Evolutionary conservation across 2,329 filamentous ascomycete species (phyloP).

Genomic region (Triangularia setosa): DNA sequence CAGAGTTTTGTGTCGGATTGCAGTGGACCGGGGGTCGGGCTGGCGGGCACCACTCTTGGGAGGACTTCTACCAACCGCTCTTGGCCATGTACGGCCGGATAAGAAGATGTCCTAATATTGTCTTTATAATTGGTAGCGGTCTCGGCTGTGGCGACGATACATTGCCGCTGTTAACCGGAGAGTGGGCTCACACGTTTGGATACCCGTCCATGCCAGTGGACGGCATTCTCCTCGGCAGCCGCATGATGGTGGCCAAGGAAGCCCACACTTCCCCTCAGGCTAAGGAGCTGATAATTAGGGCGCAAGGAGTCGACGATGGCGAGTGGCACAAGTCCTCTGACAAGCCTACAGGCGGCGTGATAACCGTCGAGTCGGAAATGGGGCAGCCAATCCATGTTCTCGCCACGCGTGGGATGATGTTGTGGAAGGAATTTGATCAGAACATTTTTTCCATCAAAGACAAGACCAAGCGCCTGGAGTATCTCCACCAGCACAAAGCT

Average conservation of each 20-base stretch:
- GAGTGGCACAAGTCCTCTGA: slow-evolving; percentile 95
- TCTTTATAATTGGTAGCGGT: slow-evolving; percentile 84
- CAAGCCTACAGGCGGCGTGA: slow-evolving; percentile 86
- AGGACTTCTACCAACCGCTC: slow-evolving; percentile 92
- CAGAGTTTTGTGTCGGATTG: slow-evolving; percentile 84
- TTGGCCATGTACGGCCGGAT: slow-evolving; percentile 89
- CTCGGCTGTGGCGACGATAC: slow-evolving; percentile 89
- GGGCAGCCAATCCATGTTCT: slow-evolving; percentile 99
- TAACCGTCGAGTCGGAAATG: slow-evolving; percentile 98
- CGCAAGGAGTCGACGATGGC: slow-evolving; percentile 72
- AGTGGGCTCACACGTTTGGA: slow-evolving; percentile 79
- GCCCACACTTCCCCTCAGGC: slow-evolving; percentile 81
- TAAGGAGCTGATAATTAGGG: slow-evolving; percentile 86
- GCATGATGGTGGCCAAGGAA: slow-evolving; percentile 94
- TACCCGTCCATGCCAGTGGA: slow-evolving; percentile 94
- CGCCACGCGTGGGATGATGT: slow-evolving; percentile 88
- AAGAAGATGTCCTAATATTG: slow-evolving; percentile 78
- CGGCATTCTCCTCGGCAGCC: slow-evolving; percentile 83
- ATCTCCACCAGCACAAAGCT: slow-evolving; percentile 81
- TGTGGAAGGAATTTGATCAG: slow-evolving; percentile 99
- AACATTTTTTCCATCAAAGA: slow-evolving; percentile 89
- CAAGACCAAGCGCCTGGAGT: slow-evolving; percentile 85
- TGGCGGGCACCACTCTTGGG: slow-evolving; percentile 90
- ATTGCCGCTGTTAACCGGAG: slow-evolving; percentile 85
- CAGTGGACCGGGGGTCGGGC: slow-evolving; percentile 95